These are phyloP conservation scores for Bidens hawaiensis DNA, from an alignment of 140 eudicot genomes.

Conservation along the genomic window DNA sequence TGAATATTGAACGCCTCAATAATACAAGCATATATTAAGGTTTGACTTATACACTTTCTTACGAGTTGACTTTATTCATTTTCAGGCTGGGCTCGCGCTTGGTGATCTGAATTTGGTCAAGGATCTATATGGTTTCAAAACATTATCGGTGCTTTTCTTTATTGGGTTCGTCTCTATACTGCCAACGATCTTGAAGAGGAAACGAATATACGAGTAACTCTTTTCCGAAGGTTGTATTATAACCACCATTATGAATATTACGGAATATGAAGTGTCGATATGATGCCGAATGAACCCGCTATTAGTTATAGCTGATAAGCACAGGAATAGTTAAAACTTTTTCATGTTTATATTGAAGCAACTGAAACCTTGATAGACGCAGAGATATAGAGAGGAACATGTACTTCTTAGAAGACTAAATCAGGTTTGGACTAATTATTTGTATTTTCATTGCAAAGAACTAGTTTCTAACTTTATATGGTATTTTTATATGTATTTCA, in stretches of 20 bases:
- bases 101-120: conserved; percentile 89
- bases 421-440: conserved; percentile 6
- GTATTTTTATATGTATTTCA: neutral
- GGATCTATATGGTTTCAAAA: conserved; percentile 85
- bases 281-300: conserved; percentile 2
- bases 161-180: conserved; percentile 64
- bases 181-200: conserved; percentile 87
- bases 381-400: conserved; percentile 14
- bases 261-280: neutral
- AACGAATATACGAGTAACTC: conserved; percentile 66
- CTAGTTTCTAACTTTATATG: neutral
- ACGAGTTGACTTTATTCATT: neutral
- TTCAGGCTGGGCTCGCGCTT: conserved; percentile 96
- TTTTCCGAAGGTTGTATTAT: neutral
- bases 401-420: conserved; percentile 15
- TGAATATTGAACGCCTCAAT: neutral
- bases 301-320: conserved; percentile 7
- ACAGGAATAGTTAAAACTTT: conserved; percentile 4
- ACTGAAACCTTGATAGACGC: conserved; percentile 11
- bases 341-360: conserved; percentile 16
- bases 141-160: conserved; percentile 76
- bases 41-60: neutral
- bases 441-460: conserved; percentile 5
- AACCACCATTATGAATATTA: conserved; percentile 1
- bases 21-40: neutral